A percentile compares a stretch with the other conserved stretches of the same genome.
These are phyloP conservation scores for Eucalyptus sp. DNA, from an alignment of 345 rosid genomes.

Conservation along the genomic window DNA sequence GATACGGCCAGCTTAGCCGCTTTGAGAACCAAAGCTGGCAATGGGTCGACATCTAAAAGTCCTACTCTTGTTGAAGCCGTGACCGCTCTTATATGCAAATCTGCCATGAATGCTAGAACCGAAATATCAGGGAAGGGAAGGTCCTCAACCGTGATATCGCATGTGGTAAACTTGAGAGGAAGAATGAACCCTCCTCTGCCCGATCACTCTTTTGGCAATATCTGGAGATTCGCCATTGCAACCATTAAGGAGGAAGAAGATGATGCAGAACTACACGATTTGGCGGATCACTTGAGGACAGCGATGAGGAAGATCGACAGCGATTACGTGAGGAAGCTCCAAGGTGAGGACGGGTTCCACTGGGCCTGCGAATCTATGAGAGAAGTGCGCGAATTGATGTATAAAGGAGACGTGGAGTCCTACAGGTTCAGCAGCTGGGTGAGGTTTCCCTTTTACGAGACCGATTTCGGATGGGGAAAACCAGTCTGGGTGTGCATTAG, in stretches of 20 bases:
- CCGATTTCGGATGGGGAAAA: conserved; percentile 3
- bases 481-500: not conserved
- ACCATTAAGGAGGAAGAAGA: not conserved
- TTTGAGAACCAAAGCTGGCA: not conserved
- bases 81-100: conserved; percentile 14
- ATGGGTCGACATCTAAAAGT: not conserved
- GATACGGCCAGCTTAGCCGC: not conserved
- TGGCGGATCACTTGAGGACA: not conserved
- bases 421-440: not conserved
- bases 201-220: not conserved
- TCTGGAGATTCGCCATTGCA: not conserved
- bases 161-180: conserved; percentile 4
- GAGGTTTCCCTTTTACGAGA: not conserved
- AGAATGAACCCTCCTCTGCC: not conserved
- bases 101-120: not conserved
- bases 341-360: not conserved
- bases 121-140: not conserved
- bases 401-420: not conserved
- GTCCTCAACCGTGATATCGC: not conserved
- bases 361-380: not conserved
- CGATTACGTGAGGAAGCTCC: not conserved
- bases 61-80: conserved; percentile 12
- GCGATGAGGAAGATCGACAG: not conserved
- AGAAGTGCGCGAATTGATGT: not conserved
- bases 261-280: not conserved